phyloP scores from a whole-genome alignment of 2,329 filamentous ascomycete genomes.

The Elsinoe ampelina region DNA sequence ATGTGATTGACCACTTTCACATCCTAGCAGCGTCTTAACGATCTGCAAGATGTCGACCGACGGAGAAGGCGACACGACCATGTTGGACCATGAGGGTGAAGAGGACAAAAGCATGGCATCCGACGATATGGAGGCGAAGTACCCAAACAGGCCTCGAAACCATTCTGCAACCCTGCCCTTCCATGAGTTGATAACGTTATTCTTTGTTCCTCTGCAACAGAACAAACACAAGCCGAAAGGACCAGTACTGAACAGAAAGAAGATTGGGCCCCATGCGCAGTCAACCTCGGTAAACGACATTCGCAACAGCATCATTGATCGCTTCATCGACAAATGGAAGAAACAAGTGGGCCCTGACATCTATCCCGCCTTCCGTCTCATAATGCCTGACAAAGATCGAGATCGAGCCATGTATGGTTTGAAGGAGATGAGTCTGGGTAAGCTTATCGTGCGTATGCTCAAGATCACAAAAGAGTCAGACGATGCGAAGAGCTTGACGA shows the following conservation, averaged over 20 bases:
- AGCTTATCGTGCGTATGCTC: conserved; percentile 81
- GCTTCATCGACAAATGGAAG: conserved; percentile 81
- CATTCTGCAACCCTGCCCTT: conserved; percentile 72
- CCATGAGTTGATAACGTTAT: conserved; percentile 61
- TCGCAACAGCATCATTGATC: conserved; percentile 68
- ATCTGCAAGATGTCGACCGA: conserved; percentile 13
- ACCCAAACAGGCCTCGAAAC: conserved; percentile 74
- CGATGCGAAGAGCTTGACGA: conserved; percentile 72
- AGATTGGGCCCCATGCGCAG: conserved; percentile 50
- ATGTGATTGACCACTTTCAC: neutral
- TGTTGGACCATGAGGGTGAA: conserved; percentile 37
- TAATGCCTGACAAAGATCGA: conserved; percentile 84
- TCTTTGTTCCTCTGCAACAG: conserved; percentile 75
- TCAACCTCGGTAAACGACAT: conserved; percentile 64
- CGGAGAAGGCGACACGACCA: conserved; percentile 23
- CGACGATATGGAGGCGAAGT: conserved; percentile 48
- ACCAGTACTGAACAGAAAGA: conserved; percentile 45
- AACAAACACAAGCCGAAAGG: conserved; percentile 64
- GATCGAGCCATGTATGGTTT: conserved; percentile 88
- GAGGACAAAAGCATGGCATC: conserved; percentile 37
- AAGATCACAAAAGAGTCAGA: conserved; percentile 87
- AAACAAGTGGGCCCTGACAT: conserved; percentile 84
- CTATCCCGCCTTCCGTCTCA: conserved; percentile 83
- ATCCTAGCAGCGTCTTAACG: neutral
- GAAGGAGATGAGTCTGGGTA: conserved; percentile 86